A percentile compares a stretch with the other conserved stretches of the same genome.
Conservation (phyloP, 129 eudicot species). For the Centrapalus pauciflorus region DNA sequence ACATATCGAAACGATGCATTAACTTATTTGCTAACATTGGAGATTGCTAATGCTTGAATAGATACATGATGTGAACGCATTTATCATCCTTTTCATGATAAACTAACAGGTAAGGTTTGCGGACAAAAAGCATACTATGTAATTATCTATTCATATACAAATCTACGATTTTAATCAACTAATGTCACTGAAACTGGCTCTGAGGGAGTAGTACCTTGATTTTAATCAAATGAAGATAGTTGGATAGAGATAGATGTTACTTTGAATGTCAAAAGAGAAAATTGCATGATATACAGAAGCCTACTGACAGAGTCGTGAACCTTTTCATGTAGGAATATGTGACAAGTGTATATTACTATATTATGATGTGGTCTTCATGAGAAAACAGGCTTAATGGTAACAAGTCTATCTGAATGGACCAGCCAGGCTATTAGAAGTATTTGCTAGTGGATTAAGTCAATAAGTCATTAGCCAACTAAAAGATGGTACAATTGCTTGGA, state of each 20-base stretch:
- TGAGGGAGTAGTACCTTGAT: neutral
- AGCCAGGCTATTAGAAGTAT: neutral
- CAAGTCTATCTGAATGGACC: neutral
- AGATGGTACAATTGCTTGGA: neutral
- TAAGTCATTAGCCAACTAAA: slow-evolving; percentile 4
- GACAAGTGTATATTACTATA: neutral
- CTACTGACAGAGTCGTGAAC: neutral
- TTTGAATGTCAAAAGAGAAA: neutral
- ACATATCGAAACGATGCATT: too few species aligned
- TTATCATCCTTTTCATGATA: neutral
- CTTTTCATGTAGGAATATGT: neutral
- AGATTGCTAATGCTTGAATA: neutral
- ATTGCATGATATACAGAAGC: neutral
- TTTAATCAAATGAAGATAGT: neutral
- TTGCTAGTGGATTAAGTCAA: neutral
- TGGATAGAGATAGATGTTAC: neutral
- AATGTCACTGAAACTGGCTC: neutral
- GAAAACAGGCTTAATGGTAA: neutral
- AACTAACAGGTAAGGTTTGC: neutral
- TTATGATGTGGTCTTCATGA: neutral
- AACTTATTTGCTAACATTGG: neutral
- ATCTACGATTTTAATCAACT: neutral
- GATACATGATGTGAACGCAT: neutral
- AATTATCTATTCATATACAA: neutral
- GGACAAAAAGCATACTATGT: neutral